Base-by-base conservation (phyloP, 805 yeast genomes). In the Lipomyces chichibuensis region DNA sequence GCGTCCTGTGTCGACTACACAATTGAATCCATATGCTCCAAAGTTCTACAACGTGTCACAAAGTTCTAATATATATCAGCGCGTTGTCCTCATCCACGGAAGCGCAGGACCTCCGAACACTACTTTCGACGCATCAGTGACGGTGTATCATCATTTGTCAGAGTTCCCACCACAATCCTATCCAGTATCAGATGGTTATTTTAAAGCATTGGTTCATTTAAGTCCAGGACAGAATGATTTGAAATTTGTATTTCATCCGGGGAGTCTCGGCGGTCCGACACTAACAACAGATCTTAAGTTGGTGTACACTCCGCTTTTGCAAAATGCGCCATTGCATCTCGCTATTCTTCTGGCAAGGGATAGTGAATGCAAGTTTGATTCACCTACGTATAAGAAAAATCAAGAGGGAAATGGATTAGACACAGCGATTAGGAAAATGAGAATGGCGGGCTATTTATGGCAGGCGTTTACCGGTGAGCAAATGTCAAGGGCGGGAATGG, bases 401-500 rank as follows among this genome's bases (percentile, higher is more conserved):
- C 76, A 81, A 39, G 95, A 90, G 71, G 88, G 88, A 1, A 87
- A 90, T 68, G 85, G 82, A 14, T 72, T 93, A 27, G 87, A 87
- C n/a, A 76, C 87, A 4, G 97, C 97, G 0, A 79, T 90, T 23
- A 81, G 80, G 70, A 91, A 91, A 75, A 76, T 94, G 70, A 85
- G 95, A 73, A 85, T 92, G 67, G 97, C 91, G 2, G 96, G 90
- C 3, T 83, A 97, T 72, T 77, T 93, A 77, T 91, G 91, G 96
- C 94, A 91, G 73, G 96, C 97, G 0, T 92, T 84, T 77, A 93
- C 98, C 0, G 87, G 87, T 72, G 98, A 93, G 72, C 97, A 92
- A 75, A 91, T 94, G 96, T 77, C 86, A 62, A 80, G 88, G 52
- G 84, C 85, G 57, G 93, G 95, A 0, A 85, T 91, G 74, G 96